phyloP scores from a whole-genome alignment of 2,329 filamentous ascomycete genomes.

The Ophiognomonia clavigignenti-juglandacearum region DNA sequence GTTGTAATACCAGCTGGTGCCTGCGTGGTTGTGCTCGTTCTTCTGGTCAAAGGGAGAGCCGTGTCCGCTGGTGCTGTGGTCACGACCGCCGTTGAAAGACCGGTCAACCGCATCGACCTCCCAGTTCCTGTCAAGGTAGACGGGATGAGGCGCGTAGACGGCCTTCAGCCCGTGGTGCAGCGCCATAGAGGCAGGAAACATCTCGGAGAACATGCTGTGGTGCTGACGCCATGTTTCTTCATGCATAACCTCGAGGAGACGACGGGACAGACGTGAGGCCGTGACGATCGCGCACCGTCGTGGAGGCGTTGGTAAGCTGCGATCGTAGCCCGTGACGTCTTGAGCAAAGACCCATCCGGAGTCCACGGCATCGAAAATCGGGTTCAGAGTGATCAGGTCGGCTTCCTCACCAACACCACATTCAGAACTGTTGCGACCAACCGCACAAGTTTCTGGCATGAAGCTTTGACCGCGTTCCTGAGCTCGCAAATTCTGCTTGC shows the following conservation, averaged over 20 bases:
- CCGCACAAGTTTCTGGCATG: slow-evolving; percentile 50
- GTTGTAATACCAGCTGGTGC: slow-evolving; percentile 82
- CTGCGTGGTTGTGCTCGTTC: slow-evolving; percentile 78
- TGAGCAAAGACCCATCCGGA: slow-evolving; percentile 70
- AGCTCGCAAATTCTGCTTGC: slow-evolving; percentile 39
- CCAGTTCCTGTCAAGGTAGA: slow-evolving; percentile 77
- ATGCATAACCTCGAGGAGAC: slow-evolving; percentile 68
- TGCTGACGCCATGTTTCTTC: slow-evolving; percentile 63
- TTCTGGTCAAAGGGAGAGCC: slow-evolving; percentile 63
- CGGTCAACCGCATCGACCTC: slow-evolving; percentile 60
- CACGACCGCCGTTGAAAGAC: slow-evolving; percentile 75
- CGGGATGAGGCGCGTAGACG: slow-evolving; percentile 74
- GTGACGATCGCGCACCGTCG: slow-evolving; percentile 69
- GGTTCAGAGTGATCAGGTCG: slow-evolving; percentile 73
- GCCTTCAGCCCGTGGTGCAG: slow-evolving; percentile 75
- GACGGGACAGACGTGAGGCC: slow-evolving; percentile 61
- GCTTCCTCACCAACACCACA: slow-evolving; percentile 70
- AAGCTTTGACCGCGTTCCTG: slow-evolving; percentile 49
- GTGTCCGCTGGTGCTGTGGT: slow-evolving; percentile 58
- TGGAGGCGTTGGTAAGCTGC: slow-evolving; percentile 48
- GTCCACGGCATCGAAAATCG: slow-evolving; percentile 65
- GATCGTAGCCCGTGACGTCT: slow-evolving; percentile 66
- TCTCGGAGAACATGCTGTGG: slow-evolving; percentile 73
- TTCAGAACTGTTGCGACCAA: slow-evolving; percentile 41
- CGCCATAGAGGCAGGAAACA: slow-evolving; percentile 68